A percentile compares a stretch with the other conserved stretches of the same genome.
Conservation (phyloP, 768 basidiomycete genomes). For the Suillus subaureus region DNA sequence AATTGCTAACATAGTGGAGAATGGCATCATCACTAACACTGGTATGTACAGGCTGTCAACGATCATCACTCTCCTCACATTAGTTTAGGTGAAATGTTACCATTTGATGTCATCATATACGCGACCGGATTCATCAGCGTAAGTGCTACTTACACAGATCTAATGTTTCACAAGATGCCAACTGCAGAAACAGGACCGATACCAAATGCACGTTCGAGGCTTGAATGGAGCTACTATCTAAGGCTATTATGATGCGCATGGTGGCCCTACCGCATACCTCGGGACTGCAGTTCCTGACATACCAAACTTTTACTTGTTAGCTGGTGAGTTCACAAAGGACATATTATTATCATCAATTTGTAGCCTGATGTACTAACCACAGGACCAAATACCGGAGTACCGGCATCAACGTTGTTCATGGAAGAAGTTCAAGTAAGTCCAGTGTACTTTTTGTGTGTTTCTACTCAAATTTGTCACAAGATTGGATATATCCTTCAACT, state of each 20-base stretch:
- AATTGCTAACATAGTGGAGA: too few relatives aligned
- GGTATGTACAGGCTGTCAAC: too few relatives aligned
- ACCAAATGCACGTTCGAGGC: slow-evolving; percentile 27
- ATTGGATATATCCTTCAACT: slow-evolving; percentile 31
- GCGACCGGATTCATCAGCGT: too few relatives aligned
- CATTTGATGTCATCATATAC: too few relatives aligned
- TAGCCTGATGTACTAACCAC: background rate
- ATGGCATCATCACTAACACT: too few relatives aligned
- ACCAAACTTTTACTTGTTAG: slow-evolving; percentile 37
- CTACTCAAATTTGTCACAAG: slow-evolving; percentile 15
- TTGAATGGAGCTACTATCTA: slow-evolving; percentile 22
- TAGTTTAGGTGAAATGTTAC: too few relatives aligned
- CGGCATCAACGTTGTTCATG: slow-evolving; percentile 23
- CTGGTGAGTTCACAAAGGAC: slow-evolving; percentile 19
- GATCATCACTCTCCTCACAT: too few relatives aligned
- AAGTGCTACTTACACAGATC: background rate
- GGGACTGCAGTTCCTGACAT: slow-evolving; percentile 37
- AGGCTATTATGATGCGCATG: slow-evolving; percentile 31
- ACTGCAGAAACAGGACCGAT: slow-evolving; percentile 19
- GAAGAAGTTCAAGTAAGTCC: slow-evolving; percentile 31
- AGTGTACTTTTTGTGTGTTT: background rate
- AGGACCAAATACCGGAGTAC: slow-evolving; percentile 31
- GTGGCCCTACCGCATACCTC: slow-evolving; percentile 35
- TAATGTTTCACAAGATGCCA: background rate
- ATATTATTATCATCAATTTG: background rate